Conservation (phyloP, 176 grass and related monocot genomes). For the Rhynchospora pubera region DNA sequence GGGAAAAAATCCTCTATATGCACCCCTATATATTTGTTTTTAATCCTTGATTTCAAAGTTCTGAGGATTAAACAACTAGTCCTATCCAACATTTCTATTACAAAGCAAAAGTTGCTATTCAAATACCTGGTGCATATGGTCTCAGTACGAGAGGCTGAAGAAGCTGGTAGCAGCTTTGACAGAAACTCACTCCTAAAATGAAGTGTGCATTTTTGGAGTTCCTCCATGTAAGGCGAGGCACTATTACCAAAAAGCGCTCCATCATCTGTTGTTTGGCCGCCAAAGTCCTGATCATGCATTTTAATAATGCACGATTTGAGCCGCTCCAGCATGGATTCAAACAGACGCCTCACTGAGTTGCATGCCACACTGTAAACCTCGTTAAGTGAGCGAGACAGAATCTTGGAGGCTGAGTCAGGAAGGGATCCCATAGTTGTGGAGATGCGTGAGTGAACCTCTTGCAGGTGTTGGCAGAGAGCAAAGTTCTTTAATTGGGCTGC, state of each 20-base stretch:
- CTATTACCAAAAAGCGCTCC: constrained; percentile 54
- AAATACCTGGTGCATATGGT: constrained; percentile 68
- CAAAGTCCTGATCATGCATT: constrained; percentile 89
- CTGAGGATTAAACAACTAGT: not conserved
- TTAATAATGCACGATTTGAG: constrained; percentile 73
- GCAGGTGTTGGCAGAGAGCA: constrained; percentile 80
- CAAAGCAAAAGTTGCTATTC: not conserved
- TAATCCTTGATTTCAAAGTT: not conserved
- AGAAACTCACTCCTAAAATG: constrained; percentile 89
- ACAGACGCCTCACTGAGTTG: constrained; percentile 77
- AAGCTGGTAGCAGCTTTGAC: constrained; percentile 66
- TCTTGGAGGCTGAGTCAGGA: constrained; percentile 57
- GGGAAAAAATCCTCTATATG: constrained; percentile 2
- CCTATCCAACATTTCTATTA: not conserved
- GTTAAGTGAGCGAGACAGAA: constrained; percentile 63
- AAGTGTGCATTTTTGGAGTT: constrained; percentile 75
- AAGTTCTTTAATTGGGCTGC: constrained; percentile 91
- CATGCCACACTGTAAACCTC: constrained; percentile 75
- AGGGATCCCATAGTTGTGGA: constrained; percentile 53
- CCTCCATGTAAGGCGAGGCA: constrained; percentile 94
- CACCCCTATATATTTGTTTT: not conserved
- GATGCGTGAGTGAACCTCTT: constrained; percentile 82
- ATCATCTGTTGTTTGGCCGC: constrained; percentile 38
- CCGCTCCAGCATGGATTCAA: constrained; percentile 74
- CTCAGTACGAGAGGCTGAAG: constrained; percentile 71